Percentiles rank a stretch among this genome's conserved stretches.
Conservation (phyloP, 2,329 filamentous ascomycete species). For the Westerdykella ornata region DNA sequence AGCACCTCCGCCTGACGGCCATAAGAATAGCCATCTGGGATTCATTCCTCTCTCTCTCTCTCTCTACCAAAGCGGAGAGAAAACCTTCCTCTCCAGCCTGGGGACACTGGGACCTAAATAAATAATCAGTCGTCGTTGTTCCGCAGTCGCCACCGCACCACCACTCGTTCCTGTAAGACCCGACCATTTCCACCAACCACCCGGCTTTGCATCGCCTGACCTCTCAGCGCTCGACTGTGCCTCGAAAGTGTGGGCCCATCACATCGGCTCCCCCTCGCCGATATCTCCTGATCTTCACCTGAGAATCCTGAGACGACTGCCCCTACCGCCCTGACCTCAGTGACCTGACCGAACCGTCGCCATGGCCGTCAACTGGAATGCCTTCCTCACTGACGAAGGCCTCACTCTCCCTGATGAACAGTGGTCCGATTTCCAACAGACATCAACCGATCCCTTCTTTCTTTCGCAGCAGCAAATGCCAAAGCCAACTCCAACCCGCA, state of each 20-base stretch:
- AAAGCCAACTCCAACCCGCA: constrained; percentile 29
- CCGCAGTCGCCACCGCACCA: too few species aligned
- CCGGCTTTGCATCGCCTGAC: neutral
- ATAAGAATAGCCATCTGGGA: constrained; percentile 11
- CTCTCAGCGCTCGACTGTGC: neutral
- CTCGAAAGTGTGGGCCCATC: constrained; percentile 10
- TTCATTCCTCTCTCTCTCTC: constrained; percentile 19
- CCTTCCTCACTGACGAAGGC: constrained; percentile 33
- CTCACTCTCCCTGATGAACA: constrained; percentile 34
- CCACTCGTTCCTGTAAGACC: too few species aligned
- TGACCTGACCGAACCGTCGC: constrained; percentile 24
- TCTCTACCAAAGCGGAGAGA: constrained; percentile 16
- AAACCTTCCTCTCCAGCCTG: constrained; percentile 13
- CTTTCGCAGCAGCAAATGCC: constrained; percentile 21
- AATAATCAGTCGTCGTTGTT: too few species aligned
- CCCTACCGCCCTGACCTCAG: constrained; percentile 8
- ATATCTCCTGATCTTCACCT: constrained; percentile 37
- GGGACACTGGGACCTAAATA: constrained; percentile 16
- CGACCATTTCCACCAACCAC: too few species aligned
- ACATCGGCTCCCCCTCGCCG: constrained; percentile 10
- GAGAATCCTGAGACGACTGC: constrained; percentile 21
- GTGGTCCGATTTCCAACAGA: constrained; percentile 33
- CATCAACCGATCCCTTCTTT: constrained; percentile 8
- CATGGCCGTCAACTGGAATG: constrained; percentile 38
- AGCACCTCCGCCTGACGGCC: neutral